Evolutionary conservation across 78 protist genomes (phyloP).

Genomic region (Dictyostelium firmibasis): DNA sequence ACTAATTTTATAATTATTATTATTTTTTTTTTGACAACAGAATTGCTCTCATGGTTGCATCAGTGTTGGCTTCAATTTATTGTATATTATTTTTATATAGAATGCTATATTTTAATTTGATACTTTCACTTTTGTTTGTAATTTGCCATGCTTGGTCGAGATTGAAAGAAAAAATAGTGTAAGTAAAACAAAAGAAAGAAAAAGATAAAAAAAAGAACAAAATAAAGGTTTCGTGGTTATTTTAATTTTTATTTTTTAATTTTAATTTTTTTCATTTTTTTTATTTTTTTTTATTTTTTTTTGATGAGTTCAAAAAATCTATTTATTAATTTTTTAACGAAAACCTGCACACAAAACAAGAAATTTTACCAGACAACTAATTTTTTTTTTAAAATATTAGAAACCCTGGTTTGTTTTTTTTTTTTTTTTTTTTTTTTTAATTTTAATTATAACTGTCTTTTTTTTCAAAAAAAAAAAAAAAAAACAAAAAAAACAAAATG

Average conservation of each 20-base stretch:
- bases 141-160: constrained; percentile 52
- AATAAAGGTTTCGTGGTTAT: not conserved
- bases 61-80: not conserved
- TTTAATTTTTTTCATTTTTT: too few species aligned
- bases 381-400: too few species aligned
- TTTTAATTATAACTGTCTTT: not conserved
- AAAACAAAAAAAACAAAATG: not conserved
- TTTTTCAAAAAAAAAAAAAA: too few species aligned
- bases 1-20: not conserved
- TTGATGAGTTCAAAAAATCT: not conserved
- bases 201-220: not conserved
- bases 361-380: not conserved
- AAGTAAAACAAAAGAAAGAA: not conserved
- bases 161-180: constrained; percentile 60
- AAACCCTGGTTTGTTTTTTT: not conserved
- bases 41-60: not conserved
- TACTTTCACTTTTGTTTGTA: constrained; percentile 28
- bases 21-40: too few species aligned
- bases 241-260: not conserved
- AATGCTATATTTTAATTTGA: constrained; percentile 31
- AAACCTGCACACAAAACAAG: not conserved
- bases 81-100: constrained; percentile 13
- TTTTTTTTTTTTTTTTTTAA: too few species aligned
- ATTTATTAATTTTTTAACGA: not conserved
- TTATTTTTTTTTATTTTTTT: not conserved